phyloP scores from a whole-genome alignment of 129 eudicot genomes.

The Pulicaria dysenterica region DNA sequence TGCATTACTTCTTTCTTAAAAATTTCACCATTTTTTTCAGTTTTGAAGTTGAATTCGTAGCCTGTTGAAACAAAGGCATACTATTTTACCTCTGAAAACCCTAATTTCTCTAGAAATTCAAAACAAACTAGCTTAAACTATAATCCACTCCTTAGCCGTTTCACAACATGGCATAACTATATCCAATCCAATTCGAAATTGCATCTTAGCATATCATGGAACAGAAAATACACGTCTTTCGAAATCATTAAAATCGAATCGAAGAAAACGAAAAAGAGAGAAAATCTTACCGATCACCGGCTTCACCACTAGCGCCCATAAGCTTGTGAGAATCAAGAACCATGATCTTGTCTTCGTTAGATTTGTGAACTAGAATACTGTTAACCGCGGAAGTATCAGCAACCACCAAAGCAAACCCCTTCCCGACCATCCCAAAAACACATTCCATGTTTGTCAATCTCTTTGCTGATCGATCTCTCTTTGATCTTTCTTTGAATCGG shows the following conservation, averaged over 20 bases:
- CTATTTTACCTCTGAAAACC: constrained; percentile 18
- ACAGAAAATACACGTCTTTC: neutral
- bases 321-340: constrained; percentile 93
- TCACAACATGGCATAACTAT: neutral
- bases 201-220: constrained; percentile 16
- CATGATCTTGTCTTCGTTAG: constrained; percentile 94
- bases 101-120: constrained; percentile 21
- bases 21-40: neutral
- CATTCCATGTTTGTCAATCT: constrained; percentile 64
- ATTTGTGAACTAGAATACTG: constrained; percentile 93
- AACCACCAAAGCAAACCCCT: constrained; percentile 80
- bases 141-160: neutral
- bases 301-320: constrained; percentile 97
- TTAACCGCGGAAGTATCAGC: constrained; percentile 96
- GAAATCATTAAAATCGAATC: constrained; percentile 5
- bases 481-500: neutral
- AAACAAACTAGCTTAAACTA: constrained; percentile 2
- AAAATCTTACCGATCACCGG: constrained; percentile 75
- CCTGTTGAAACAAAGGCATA: neutral
- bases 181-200: neutral
- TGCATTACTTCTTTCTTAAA: neutral
- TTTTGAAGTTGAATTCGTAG: neutral
- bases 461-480: constrained; percentile 21
- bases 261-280: constrained; percentile 3
- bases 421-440: constrained; percentile 88